Conservation (phyloP, 305 asterid genomes). For the Fraxinus baroniana region DNA sequence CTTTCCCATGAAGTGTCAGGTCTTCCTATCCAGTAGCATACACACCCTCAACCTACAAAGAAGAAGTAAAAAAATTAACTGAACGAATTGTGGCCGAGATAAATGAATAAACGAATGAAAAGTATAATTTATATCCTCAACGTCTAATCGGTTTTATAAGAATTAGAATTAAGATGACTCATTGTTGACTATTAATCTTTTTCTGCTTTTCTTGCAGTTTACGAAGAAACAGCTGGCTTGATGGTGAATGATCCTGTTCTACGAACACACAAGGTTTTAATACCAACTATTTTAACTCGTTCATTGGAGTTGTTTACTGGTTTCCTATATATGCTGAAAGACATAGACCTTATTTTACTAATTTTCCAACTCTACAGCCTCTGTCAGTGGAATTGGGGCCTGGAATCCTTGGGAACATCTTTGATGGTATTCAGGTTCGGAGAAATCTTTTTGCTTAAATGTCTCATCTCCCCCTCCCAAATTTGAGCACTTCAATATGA, state of each 20-base stretch:
- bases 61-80: background rate
- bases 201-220: slow-evolving; percentile 51
- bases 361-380: slow-evolving; percentile 52
- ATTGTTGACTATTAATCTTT: background rate
- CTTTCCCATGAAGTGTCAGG: background rate
- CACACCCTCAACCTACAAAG: background rate
- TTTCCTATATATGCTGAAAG: background rate
- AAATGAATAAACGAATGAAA: background rate
- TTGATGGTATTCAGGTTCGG: slow-evolving; percentile 91
- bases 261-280: slow-evolving; percentile 81
- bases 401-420: slow-evolving; percentile 87
- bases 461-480: background rate
- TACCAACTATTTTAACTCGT: slow-evolving; percentile 5
- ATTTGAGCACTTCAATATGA: background rate
- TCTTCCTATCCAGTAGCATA: slow-evolving; percentile 6
- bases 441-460: slow-evolving; percentile 5
- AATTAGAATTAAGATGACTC: background rate
- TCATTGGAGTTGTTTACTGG: background rate
- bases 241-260: slow-evolving; percentile 94
- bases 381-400: slow-evolving; percentile 93
- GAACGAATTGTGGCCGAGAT: background rate
- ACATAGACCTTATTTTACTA: background rate
- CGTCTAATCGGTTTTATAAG: background rate
- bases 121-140: background rate
- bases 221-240: slow-evolving; percentile 94